Evolutionary conservation across 352 stramenopile genomes (phyloP).

Genomic region (Globisporangium heterothallicum): DNA sequence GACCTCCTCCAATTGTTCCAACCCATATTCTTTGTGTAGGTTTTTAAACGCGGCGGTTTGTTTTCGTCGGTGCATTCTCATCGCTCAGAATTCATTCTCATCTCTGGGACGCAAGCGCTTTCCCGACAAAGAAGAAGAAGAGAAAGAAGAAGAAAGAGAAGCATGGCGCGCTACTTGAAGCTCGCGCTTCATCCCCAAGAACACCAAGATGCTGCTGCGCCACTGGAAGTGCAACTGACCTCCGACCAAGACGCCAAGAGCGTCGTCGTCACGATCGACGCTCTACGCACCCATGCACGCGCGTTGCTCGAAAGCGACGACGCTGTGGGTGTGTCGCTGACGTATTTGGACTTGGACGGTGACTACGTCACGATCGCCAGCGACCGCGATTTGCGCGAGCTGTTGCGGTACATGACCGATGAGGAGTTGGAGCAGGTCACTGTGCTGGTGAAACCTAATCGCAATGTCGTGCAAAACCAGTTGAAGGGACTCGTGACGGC

Average conservation of each 20-base stretch:
- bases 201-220: background rate
- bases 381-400: conserved; percentile 26
- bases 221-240: background rate
- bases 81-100: conserved; percentile 1
- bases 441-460: conserved; percentile 9
- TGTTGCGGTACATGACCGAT: conserved; percentile 21
- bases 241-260: background rate
- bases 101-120: background rate
- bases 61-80: background rate
- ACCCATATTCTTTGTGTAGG: background rate
- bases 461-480: conserved; percentile 29
- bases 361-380: conserved; percentile 37
- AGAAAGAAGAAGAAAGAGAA: background rate
- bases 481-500: conserved; percentile 43
- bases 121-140: background rate
- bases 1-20: background rate
- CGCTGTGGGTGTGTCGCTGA: conserved; percentile 13
- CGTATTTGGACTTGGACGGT: conserved; percentile 35
- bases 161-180: conserved; percentile 2
- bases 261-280: background rate
- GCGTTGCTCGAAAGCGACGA: background rate
- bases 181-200: conserved; percentile 1
- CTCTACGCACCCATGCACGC: background rate
- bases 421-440: conserved; percentile 6
- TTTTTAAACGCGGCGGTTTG: background rate